Percentiles rank a stretch among this genome's conserved stretches.
Conservation (phyloP, 371 early-diverging fungal genomes). For the Coemansia sp. region DNA sequence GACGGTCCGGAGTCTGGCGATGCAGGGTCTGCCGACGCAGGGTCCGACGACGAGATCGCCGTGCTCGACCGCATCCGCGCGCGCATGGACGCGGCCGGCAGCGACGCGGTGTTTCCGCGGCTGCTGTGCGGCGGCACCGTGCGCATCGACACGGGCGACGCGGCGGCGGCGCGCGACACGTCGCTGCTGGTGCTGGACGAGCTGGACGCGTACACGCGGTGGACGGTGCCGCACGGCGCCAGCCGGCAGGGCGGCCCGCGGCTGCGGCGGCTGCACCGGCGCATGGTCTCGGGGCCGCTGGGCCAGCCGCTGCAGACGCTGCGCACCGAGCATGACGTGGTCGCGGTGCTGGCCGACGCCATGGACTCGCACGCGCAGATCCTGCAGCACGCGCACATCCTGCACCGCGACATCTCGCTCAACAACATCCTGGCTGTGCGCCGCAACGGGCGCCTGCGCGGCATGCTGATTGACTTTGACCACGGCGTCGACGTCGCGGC, state of each 20-base stretch:
- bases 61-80: conserved; percentile 28
- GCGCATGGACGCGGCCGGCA: conserved; percentile 16
- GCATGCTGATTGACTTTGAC: conserved; percentile 47
- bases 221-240: conserved; percentile 38
- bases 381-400: conserved; percentile 14
- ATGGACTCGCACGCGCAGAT: conserved; percentile 36
- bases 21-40: neutral
- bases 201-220: conserved; percentile 24
- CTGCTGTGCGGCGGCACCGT: conserved; percentile 40
- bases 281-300: conserved; percentile 41
- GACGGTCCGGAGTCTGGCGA: neutral
- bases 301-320: conserved; percentile 33
- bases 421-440: conserved; percentile 43
- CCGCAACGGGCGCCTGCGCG: conserved; percentile 12
- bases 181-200: conserved; percentile 30
- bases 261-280: conserved; percentile 36
- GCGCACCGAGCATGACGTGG: conserved; percentile 27
- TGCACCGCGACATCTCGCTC: conserved; percentile 46
- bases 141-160: conserved; percentile 10
- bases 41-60: conserved; percentile 21
- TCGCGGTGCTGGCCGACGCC: conserved; percentile 41
- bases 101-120: conserved; percentile 23
- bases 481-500: conserved; percentile 22
- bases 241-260: neutral
- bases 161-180: conserved; percentile 18